phyloP scores from a whole-genome alignment of 2,329 filamentous ascomycete species.

The Alternaria postmessia region DNA sequence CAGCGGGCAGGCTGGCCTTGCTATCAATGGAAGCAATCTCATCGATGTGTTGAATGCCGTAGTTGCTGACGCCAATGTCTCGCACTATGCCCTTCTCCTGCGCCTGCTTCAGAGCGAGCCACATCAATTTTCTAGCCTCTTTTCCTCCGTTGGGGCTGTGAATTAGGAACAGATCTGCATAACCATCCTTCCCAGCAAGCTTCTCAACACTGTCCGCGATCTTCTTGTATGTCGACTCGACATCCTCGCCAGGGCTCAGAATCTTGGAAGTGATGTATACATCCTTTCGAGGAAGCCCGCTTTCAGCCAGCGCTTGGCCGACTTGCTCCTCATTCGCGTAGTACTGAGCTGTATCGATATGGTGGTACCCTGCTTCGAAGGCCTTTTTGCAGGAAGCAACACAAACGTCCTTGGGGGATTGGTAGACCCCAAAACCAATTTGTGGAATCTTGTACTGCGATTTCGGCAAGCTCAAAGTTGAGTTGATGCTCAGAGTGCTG shows the following conservation, averaged over 20 bases:
- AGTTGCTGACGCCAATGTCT: conserved; percentile 78
- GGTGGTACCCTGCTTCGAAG: conserved; percentile 66
- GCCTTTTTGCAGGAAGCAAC: conserved; percentile 66
- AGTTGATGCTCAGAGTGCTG: conserved; percentile 53
- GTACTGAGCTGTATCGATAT: conserved; percentile 73
- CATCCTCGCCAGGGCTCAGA: conserved; percentile 60
- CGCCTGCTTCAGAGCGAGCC: conserved; percentile 71
- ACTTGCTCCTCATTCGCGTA: conserved; percentile 76
- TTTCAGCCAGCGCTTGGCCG: conserved; percentile 67
- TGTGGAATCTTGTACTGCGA: conserved; percentile 65
- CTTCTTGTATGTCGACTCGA: conserved; percentile 67
- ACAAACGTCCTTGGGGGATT: conserved; percentile 63
- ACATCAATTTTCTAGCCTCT: conserved; percentile 67
- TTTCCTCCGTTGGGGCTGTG: conserved; percentile 68
- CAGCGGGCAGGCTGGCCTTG: conserved; percentile 72
- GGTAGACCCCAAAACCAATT: conserved; percentile 77
- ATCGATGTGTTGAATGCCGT: conserved; percentile 71
- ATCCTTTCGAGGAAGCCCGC: conserved; percentile 64
- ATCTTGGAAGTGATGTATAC: conserved; percentile 78
- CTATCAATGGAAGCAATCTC: conserved; percentile 70
- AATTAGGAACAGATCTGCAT: conserved; percentile 76
- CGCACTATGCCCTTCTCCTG: conserved; percentile 67
- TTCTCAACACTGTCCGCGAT: conserved; percentile 69
- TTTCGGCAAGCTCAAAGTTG: conserved; percentile 61
- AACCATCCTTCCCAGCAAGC: conserved; percentile 63